Evolutionary conservation across 2,329 filamentous ascomycete genomes (phyloP).

Genomic region (Cladophialophora immunda): DNA sequence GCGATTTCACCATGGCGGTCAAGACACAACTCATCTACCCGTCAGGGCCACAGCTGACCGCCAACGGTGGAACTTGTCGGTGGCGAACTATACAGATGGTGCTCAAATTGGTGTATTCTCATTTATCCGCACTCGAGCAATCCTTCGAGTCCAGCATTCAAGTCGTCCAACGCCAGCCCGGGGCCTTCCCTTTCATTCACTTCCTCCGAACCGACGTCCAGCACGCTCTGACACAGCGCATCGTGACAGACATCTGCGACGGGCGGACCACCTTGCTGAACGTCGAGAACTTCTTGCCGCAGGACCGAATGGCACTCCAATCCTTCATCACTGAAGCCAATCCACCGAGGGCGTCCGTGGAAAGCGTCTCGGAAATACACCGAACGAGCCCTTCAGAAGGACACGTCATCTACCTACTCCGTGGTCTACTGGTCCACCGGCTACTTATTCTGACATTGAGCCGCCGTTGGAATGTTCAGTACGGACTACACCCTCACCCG

Average conservation of each 20-base stretch:
- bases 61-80: constrained; percentile 63
- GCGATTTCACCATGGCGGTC: constrained; percentile 69
- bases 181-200: background rate
- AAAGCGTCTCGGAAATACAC: constrained; percentile 41
- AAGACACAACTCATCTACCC: constrained; percentile 72
- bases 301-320: constrained; percentile 46
- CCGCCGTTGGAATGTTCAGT: constrained; percentile 69
- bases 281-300: constrained; percentile 48
- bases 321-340: constrained; percentile 57
- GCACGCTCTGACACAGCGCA: constrained; percentile 39
- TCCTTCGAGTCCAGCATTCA: background rate
- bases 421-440: constrained; percentile 63
- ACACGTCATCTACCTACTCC: constrained; percentile 43
- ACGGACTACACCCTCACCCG: constrained; percentile 61
- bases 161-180: background rate
- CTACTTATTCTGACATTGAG: constrained; percentile 65
- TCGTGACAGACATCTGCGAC: constrained; percentile 52
- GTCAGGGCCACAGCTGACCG: constrained; percentile 60
- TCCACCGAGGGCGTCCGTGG: constrained; percentile 43
- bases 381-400: constrained; percentile 50
- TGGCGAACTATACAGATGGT: constrained; percentile 67
- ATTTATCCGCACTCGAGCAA: constrained; percentile 40
- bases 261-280: constrained; percentile 57
- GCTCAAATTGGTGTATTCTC: constrained; percentile 20
- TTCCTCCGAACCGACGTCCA: background rate